Evolutionary conservation across 768 basidiomycete genomes (phyloP), one percentile per base, ranked within the genome.

Genomic region (Agrocybe pediades): DNA sequence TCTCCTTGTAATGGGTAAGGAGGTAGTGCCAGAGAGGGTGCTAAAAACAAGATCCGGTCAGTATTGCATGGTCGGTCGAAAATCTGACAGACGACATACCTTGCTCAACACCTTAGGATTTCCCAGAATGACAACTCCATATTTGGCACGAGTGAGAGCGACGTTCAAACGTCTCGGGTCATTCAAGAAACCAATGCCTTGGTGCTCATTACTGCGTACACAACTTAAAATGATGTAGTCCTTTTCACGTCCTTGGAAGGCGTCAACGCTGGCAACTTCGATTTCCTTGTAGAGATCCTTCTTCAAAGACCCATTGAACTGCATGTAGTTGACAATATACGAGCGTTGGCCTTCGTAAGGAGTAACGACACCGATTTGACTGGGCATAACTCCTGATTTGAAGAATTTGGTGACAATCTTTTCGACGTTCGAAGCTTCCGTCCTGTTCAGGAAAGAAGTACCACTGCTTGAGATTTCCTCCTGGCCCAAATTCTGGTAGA

Each of bases 401-500:
- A 99, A 99, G 79, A 98, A 98, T 68, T 98, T 97, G 51, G 97
- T 99, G 39, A 98, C 96, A 60, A 99, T 99, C 82, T 98, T 99
- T 74, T 99, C 97, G 25, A 98, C 97, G 62, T 99, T 98, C 19
- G 94, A 95, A 2, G 97, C 95, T 69, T 99, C 97, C 27, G 97
- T 99, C 68, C 96, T 92, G 72, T 99, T 98, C 61, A 99, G 79
- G 83, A 98, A 99, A 11, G 95, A 98, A 1, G 97, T 99, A 49
- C 97, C 97, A 65, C 94, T 96, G 53, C 92, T 95, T 11, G 95
- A 98, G 52, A 99, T 99, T 68, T 99, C 97, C 66, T 99, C 97
- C 63, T 98, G 96, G 0, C 97, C 97, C 45, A 99, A 72, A 65
- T 99, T 99, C 80, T 98, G 96, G 73, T 99, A 98, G 77, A 98